Base-by-base conservation (phyloP, 768 basidiomycete genomes). In the Trametopsis cervina region DNA sequence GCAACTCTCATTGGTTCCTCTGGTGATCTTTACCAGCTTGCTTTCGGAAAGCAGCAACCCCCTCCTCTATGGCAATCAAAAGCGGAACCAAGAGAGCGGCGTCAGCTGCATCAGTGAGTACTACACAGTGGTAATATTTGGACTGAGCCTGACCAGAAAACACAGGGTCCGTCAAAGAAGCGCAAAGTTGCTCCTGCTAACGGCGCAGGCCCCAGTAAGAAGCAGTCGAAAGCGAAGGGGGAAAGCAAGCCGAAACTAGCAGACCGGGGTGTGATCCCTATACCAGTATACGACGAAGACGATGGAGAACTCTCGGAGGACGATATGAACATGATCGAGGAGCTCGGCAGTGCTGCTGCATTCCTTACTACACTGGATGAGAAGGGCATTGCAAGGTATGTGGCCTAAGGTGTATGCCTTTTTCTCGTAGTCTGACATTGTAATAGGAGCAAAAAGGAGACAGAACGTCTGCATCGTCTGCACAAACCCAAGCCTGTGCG, bases 371-470 rank as follows among this genome's bases (percentile, higher is more conserved):
- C 67, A 18, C 66, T 96, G 46, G 91, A 97, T 64, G 73, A 76
- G 52, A 80, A 78, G 56, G 86, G 80, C n/a, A 86, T 97, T 49
- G 73, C 87, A 52, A 76, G 85, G 94, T 89, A 59, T 51, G 77
- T 66, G 9, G 4, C 24, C 36, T 46, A 44, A 1, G 10, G 9
- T 23, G 33, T 42, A 55, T 41, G 44, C 26, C 49, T 51, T 9
- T 42, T 47, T 33, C 9, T 24, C 46, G 5, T 41, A 21, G 6
- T 33, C 15, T 44, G 4, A 9, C 12, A 7, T n/a, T 15, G 33
- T 0, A 45, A 9, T 51, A 94, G 89, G 80, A 92, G 88, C 59
- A 89, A 89, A 66, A 87, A 84, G 55, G 90, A 89, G 64, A 87
- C 80, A 0, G 73, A 82, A 46, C 73, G 85, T 44, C 63, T 93